Evolutionary conservation across 2,329 filamentous ascomycete genomes (phyloP).

Genomic region (Furcasterigmium sp.): DNA sequence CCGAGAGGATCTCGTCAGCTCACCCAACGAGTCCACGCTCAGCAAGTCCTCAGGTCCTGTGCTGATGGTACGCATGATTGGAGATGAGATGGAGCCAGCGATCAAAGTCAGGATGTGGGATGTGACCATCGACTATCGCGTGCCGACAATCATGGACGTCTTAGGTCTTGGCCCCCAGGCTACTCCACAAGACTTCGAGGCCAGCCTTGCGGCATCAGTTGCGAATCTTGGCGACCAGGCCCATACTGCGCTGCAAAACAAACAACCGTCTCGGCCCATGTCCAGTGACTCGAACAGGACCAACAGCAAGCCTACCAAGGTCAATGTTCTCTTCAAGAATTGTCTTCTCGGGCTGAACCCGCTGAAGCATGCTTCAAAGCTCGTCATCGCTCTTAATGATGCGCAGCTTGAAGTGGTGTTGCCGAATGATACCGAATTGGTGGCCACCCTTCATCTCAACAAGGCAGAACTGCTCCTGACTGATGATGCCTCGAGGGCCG

Average conservation of each 20-base stretch:
- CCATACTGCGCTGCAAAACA: slow-evolving; percentile 36
- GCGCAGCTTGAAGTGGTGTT: slow-evolving; percentile 65
- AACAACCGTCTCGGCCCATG: slow-evolving; percentile 3
- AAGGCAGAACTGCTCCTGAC: slow-evolving; percentile 81
- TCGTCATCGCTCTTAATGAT: slow-evolving; percentile 73
- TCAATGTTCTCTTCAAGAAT: slow-evolving; percentile 74
- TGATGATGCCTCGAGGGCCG: slow-evolving; percentile 56
- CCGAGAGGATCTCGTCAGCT: slow-evolving; percentile 66
- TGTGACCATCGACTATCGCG: slow-evolving; percentile 80
- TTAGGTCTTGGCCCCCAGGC: slow-evolving; percentile 64
- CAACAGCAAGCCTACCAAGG: slow-evolving; percentile 50
- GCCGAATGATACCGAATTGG: slow-evolving; percentile 59
- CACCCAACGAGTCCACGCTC: slow-evolving; percentile 22
- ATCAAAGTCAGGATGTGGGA: slow-evolving; percentile 86
- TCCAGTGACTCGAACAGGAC: slow-evolving; percentile 7
- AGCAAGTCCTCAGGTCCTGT: slow-evolving; percentile 39
- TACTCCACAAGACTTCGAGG: slow-evolving; percentile 67
- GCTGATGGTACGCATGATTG: slow-evolving; percentile 84
- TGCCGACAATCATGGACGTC: slow-evolving; percentile 76
- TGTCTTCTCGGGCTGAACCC: slow-evolving; percentile 84
- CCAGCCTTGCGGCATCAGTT: slow-evolving; percentile 72
- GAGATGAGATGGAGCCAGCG: slow-evolving; percentile 88
- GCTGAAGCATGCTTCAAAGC: slow-evolving; percentile 66
- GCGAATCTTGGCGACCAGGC: slow-evolving; percentile 66
- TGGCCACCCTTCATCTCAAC: slow-evolving; percentile 61